Base-by-base conservation (phyloP, 306 rosid genomes). In the Cucurbita maxima region DNA sequence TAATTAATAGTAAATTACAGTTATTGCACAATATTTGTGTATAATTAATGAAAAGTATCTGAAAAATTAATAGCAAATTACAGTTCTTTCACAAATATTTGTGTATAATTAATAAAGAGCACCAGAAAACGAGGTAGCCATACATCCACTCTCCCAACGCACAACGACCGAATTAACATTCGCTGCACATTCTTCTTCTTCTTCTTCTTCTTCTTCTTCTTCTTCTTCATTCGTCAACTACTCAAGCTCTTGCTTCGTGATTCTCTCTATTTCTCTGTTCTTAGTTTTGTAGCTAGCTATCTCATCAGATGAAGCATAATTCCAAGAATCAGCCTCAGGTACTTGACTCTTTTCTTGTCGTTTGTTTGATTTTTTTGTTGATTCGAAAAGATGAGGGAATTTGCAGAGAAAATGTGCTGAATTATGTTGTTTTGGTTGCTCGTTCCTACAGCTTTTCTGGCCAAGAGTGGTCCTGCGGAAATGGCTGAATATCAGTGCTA, bases 351-450 rank as follows among this genome's bases (percentile, higher is more conserved):
- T 53, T 10, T 5, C 14, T 30, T 3, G 10, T 0, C 11, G 10
- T 10, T 63, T 38, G 10, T n/a, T 75, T 48, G 76, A 18, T 69
- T 64, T 50, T 80, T 64, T 44, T 55, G 77, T 77, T 81, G 79
- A 77, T 82, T 76, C 82, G 82, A 82, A 62, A 70, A 84, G 73
- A 44, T 81, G 86, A 85, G 88, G 78, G 7, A 82, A 79, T 79
- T 80, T 89, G 95, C 96, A 86, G 97, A 87, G 87, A 22, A 66
- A 77, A 73, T 86, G 87, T 87, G 78, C 84, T 88, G 81, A 89
- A 89, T 16, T 89, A 54, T 95, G 90, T 30, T 81, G 84, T 81
- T 85, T 86, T 74, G 80, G 52, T 84, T 84, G 79, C 71, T 85
- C 73, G 51, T 90, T 84, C 80, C 8, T 83, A 59, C 91, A 93